Conservation (phyloP, 2,329 filamentous ascomycete genomes). For the Aspergillus jensenii region DNA sequence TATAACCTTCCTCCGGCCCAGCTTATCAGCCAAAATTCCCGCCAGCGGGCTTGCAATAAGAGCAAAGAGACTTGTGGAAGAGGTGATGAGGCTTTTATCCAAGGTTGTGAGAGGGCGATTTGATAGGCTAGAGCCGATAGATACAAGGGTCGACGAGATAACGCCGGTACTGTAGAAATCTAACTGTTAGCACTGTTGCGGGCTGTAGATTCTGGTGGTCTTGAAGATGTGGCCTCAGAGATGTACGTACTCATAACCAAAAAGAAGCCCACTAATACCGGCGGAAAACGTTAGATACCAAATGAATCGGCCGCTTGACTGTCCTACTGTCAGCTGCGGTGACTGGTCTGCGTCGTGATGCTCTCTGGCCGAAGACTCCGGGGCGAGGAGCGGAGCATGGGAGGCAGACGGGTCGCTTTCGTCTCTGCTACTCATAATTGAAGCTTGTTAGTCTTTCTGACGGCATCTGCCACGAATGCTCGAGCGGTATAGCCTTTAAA, state of each 20-base stretch:
- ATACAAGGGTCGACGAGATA: conserved; percentile 61
- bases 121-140: conserved; percentile 55
- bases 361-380: conserved; percentile 13
- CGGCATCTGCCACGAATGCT: conserved; percentile 9
- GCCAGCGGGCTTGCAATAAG: conserved; percentile 57
- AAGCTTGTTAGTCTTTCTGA: conserved; percentile 9
- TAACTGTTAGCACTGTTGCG: conserved; percentile 15
- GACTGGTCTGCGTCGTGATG: conserved; percentile 13
- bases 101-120: conserved; percentile 50
- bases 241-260: conserved; percentile 58
- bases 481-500: neutral
- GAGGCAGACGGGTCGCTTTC: conserved; percentile 23
- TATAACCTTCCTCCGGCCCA: conserved; percentile 50
- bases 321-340: conserved; percentile 13
- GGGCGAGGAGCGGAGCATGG: conserved; percentile 32
- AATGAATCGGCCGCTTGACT: conserved; percentile 47
- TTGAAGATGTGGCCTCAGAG: neutral
- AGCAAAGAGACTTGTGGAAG: conserved; percentile 58
- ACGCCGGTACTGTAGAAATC: conserved; percentile 53
- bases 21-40: conserved; percentile 51
- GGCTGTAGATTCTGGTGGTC: neutral
- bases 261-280: conserved; percentile 58
- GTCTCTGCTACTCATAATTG: conserved; percentile 27
- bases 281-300: conserved; percentile 59
- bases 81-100: conserved; percentile 61